Base-by-base conservation (phyloP, 1,284 basidiomycete genomes). In the Wolfiporia cocos region DNA sequence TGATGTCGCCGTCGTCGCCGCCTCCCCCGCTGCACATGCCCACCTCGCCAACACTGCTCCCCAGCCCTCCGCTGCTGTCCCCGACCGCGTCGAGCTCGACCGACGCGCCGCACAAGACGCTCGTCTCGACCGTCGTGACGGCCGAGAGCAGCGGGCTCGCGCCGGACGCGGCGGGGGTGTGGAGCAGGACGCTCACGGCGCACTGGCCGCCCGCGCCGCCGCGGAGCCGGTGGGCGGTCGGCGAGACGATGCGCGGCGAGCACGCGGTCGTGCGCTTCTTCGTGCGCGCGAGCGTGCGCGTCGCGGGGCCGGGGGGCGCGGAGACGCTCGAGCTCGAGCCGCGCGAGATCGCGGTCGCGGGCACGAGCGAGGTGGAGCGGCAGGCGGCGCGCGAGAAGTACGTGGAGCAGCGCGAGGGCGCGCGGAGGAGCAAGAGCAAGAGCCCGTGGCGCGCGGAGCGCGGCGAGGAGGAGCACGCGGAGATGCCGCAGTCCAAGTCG, bases 141-240 rank as follows among this genome's bases (percentile, higher is more conserved):
- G 67, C 73, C 14, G 80, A 86, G 54, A 73, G 43, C 39, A 39
- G 73, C 11, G 68, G 66, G 26, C 82, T 85, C 54, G 54, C 68
- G 33, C 70, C 65, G 39, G 76, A 82, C 51, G 57, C 64, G 2
- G 60, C 69, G 37, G 81, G 81, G 32, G 59, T 76, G 7, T 85
- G 75, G 74, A 69, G 63, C 37, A 78, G 81, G 57, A 81, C 73
- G 3, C 60, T 87, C 33, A 77, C 79, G 6, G 61, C 86, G 29
- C 80, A 81, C 50, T 86, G 86, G 79, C 86, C 86, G 5, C 71
- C 76, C 32, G 61, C 71, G 39, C 84, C 81, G 54, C 77, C 81
- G 6, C 71, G 71, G 43, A 76, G 72, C 51, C 74, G 81, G 20
- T 89, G 86, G 86, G 74, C 83, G 7, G 71, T 85, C 44, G 86